phyloP scores from a whole-genome alignment of 257 asterid genomes.

The Lantana camara region DNA sequence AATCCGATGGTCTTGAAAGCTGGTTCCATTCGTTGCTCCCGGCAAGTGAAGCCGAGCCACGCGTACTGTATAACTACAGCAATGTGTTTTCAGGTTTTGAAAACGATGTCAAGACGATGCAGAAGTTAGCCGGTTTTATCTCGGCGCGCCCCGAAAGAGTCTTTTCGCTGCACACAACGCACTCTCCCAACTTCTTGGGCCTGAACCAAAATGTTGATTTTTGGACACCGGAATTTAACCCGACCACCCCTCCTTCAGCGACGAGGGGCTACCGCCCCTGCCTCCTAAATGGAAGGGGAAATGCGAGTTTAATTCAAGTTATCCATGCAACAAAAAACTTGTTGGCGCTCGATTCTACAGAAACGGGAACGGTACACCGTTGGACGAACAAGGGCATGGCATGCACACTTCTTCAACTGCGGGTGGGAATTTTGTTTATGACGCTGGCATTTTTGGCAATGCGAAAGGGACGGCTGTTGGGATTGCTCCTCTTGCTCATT shows the following conservation, averaged over 20 bases:
- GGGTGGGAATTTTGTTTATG: conserved; percentile 43
- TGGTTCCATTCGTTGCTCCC: conserved; percentile 42
- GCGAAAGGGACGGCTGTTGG: conserved; percentile 48
- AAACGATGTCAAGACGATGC: conserved; percentile 26
- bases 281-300: conserved; percentile 51
- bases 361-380: background rate
- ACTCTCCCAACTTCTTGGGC: conserved; percentile 49
- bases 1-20: conserved; percentile 19
- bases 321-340: conserved; percentile 53
- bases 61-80: conserved; percentile 25
- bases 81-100: conserved; percentile 35
- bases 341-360: conserved; percentile 44
- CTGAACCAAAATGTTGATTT: conserved; percentile 39
- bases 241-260: conserved; percentile 46
- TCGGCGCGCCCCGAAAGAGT: conserved; percentile 31
- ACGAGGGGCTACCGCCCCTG: conserved; percentile 48
- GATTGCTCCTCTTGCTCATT: conserved; percentile 36
- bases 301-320: conserved; percentile 28
- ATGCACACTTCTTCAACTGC: conserved; percentile 56
- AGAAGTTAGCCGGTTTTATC: conserved; percentile 27
- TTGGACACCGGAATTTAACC: conserved; percentile 48
- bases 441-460: conserved; percentile 46
- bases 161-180: conserved; percentile 42
- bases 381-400: conserved; percentile 47
- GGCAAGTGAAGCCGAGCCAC: background rate